A percentile compares a stretch with the other conserved stretches of the same genome.
Conservation (phyloP, 441 rosid genomes). For the Croton laevigatus region DNA sequence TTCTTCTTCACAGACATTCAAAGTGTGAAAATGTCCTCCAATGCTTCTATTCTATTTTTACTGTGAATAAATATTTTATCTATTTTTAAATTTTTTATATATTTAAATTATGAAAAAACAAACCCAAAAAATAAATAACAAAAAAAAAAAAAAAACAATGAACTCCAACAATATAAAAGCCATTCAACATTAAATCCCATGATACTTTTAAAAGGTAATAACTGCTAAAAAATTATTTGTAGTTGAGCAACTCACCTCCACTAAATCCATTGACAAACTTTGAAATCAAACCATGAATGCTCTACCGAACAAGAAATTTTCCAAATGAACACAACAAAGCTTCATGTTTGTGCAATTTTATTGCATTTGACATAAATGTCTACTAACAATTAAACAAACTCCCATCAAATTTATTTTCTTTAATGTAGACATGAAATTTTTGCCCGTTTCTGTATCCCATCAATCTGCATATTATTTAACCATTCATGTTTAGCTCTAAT, state of each 20-base stretch:
- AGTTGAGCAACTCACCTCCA: constrained; percentile 26
- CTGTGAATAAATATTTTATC: no score
- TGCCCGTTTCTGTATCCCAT: constrained; percentile 10
- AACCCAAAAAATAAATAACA: no score
- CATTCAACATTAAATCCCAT: constrained; percentile 35
- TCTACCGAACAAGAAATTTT: constrained; percentile 35
- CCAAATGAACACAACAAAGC: constrained; percentile 12
- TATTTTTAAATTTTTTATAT: no score
- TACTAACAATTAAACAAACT: constrained; percentile 17
- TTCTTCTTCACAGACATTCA: no score
- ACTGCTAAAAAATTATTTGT: constrained; percentile 10
- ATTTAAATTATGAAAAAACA: no score
- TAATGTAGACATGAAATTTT: constrained; percentile 11
- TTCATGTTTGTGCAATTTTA: constrained; percentile 19
- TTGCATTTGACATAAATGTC: constrained; percentile 29
- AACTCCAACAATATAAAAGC: no score
- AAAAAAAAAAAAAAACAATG: no score
- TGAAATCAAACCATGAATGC: constrained; percentile 43
- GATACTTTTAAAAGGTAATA: constrained; percentile 27
- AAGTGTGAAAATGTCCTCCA: no score
- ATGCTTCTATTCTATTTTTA: no score
- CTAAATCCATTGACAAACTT: constrained; percentile 29
- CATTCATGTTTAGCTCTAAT: constrained; percentile 12
- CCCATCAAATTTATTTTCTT: constrained; percentile 7
- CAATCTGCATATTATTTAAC: constrained; percentile 13